phyloP scores from a whole-genome alignment of 306 rosid genomes.

The Hippophae rhamnoides region DNA sequence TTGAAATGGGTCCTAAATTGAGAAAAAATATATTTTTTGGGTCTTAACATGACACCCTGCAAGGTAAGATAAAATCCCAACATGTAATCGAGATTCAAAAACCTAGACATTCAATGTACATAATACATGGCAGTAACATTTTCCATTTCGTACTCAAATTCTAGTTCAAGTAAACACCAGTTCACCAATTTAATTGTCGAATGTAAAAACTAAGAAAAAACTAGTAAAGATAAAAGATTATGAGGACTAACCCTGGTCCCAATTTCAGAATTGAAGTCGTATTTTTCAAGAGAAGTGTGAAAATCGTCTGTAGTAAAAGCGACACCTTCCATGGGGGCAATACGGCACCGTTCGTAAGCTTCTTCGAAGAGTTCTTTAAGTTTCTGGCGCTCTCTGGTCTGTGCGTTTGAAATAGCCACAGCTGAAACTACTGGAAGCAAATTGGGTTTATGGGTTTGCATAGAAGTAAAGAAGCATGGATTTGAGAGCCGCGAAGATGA shows the following conservation, averaged over 20 bases:
- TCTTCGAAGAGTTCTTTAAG: slow-evolving; percentile 63
- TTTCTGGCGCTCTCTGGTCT: slow-evolving; percentile 60
- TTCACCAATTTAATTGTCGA: not conserved
- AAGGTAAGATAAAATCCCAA: no score
- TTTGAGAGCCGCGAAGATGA: slow-evolving; percentile 42
- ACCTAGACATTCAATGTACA: no score
- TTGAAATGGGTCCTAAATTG: no score
- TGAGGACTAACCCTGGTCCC: slow-evolving; percentile 47
- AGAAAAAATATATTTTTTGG: no score
- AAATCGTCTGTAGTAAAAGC: slow-evolving; percentile 60
- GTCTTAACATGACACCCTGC: no score
- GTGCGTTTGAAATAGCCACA: slow-evolving; percentile 49
- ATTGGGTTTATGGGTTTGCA: slow-evolving; percentile 19
- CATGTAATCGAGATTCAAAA: no score
- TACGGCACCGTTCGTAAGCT: slow-evolving; percentile 75
- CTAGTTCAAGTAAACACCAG: not conserved
- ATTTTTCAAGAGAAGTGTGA: slow-evolving; percentile 45
- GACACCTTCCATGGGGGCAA: slow-evolving; percentile 61
- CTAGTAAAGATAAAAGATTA: not conserved
- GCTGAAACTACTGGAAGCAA: slow-evolving; percentile 37
- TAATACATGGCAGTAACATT: no score
- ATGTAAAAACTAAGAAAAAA: not conserved
- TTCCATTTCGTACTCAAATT: no score
- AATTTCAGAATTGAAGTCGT: slow-evolving; percentile 58
- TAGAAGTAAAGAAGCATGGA: slow-evolving; percentile 17